These are phyloP conservation scores for Moniliophthora roreri DNA, from an alignment of 1,284 basidiomycete genomes.

Conservation along the genomic window DNA sequence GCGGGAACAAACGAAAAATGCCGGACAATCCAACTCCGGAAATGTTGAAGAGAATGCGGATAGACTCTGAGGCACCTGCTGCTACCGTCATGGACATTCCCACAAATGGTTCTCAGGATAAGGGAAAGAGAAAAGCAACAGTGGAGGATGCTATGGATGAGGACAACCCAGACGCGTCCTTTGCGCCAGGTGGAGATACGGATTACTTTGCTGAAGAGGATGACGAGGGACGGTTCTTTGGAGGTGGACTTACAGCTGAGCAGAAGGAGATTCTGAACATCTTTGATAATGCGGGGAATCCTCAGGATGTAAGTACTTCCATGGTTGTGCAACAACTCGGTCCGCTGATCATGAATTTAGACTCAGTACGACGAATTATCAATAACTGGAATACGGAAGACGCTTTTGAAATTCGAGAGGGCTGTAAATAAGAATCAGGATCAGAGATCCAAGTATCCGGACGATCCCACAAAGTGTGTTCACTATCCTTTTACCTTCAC, in stretches of 20 bases:
- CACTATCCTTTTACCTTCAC: constrained; percentile 7
- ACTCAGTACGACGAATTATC: constrained; percentile 65
- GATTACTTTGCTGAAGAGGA: constrained; percentile 92
- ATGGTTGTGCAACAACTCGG: constrained; percentile 5
- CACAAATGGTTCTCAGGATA: not conserved
- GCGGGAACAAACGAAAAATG: constrained; percentile 75
- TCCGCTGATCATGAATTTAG: constrained; percentile 28
- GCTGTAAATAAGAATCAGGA: constrained; percentile 93
- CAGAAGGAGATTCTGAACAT: constrained; percentile 92
- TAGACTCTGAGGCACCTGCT: constrained; percentile 40
- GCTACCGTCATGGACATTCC: constrained; percentile 6
- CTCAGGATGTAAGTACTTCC: constrained; percentile 41
- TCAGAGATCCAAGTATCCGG: constrained; percentile 87
- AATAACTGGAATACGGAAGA: constrained; percentile 68
- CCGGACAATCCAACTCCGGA: constrained; percentile 82
- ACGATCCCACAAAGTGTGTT: constrained; percentile 85
- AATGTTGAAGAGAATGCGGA: constrained; percentile 75
- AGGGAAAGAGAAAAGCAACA: constrained; percentile 39
- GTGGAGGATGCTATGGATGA: constrained; percentile 43
- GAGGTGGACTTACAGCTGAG: constrained; percentile 85
- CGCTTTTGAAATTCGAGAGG: constrained; percentile 83
- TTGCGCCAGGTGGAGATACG: constrained; percentile 82
- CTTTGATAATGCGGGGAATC: constrained; percentile 74
- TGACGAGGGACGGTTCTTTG: constrained; percentile 91
- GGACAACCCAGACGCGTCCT: constrained; percentile 34